Evolutionary conservation across 1,284 basidiomycete species (phyloP).

Genomic region (Peniophora sp.): DNA sequence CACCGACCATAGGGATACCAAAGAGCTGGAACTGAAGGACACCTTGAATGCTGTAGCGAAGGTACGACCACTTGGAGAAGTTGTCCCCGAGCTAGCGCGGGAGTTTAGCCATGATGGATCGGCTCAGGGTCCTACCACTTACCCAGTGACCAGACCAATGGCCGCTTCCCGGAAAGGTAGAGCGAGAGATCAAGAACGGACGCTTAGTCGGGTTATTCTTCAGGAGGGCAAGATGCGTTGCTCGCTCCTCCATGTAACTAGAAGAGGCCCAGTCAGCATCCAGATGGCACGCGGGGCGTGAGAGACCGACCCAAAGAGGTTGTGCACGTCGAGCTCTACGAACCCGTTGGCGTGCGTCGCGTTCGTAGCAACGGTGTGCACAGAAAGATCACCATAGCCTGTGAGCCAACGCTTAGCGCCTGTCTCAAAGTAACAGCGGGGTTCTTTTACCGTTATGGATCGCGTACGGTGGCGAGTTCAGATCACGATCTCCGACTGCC

Average conservation of each 20-base stretch:
- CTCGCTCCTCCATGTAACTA: constrained; percentile 48
- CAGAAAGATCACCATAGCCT: constrained; percentile 40
- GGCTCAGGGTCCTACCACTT: background rate
- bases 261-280: background rate
- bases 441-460: constrained; percentile 70
- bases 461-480: constrained; percentile 57
- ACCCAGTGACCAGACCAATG: constrained; percentile 21
- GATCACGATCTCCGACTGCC: constrained; percentile 16
- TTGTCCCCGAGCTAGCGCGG: constrained; percentile 61
- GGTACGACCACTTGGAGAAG: constrained; percentile 58
- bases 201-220: constrained; percentile 44
- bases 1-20: constrained; percentile 72
- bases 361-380: constrained; percentile 50
- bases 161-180: constrained; percentile 17
- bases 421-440: too few relatives aligned
- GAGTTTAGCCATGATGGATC: background rate
- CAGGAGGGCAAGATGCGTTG: constrained; percentile 48
- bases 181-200: constrained; percentile 60
- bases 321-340: constrained; percentile 55
- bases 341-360: constrained; percentile 49
- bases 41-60: constrained; percentile 54
- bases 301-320: constrained; percentile 45
- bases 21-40: constrained; percentile 71
- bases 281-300: background rate
- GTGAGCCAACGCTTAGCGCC: too few relatives aligned